phyloP scores from a whole-genome alignment of 2,329 filamentous ascomycete species.

The Whalleya microplaca region DNA sequence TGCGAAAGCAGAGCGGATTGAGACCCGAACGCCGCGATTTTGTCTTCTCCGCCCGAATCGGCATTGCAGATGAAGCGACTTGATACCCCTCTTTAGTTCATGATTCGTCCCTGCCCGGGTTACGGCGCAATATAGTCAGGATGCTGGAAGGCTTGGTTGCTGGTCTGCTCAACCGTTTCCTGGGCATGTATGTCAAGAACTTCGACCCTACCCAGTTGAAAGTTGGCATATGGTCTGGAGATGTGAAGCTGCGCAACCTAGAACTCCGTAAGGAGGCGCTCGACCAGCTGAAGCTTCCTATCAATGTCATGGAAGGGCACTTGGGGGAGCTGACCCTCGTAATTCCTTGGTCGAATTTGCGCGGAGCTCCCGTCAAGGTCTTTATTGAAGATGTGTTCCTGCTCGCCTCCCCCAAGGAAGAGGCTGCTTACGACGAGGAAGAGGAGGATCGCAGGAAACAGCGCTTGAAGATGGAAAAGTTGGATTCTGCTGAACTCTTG shows the following conservation, averaged over 20 bases:
- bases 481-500: constrained; percentile 92
- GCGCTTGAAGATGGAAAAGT: constrained; percentile 97
- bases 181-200: constrained; percentile 99
- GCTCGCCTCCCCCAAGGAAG: constrained; percentile 91
- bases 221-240: constrained; percentile 97
- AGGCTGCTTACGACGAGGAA: constrained; percentile 88
- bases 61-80: constrained; percentile 37
- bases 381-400: constrained; percentile 97
- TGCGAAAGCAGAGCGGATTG: constrained; percentile 1
- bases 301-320: constrained; percentile 96
- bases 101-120: constrained; percentile 66
- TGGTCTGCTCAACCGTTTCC: constrained; percentile 95
- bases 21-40: neutral
- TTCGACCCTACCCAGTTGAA: constrained; percentile 98
- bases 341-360: constrained; percentile 97
- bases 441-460: constrained; percentile 88
- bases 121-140: constrained; percentile 63
- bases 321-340: constrained; percentile 87
- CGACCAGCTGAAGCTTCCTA: constrained; percentile 92
- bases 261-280: constrained; percentile 93
- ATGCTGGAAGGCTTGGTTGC: constrained; percentile 99
- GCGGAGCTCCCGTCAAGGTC: constrained; percentile 91
- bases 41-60: neutral
- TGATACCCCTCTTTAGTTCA: constrained; percentile 30
- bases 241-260: constrained; percentile 92